Percentiles rank a stretch among this genome's conserved stretches.
Evolutionary conservation across 495 filamentous ascomycete species (phyloP).

Genomic region (Penicillium cataractarum): DNA sequence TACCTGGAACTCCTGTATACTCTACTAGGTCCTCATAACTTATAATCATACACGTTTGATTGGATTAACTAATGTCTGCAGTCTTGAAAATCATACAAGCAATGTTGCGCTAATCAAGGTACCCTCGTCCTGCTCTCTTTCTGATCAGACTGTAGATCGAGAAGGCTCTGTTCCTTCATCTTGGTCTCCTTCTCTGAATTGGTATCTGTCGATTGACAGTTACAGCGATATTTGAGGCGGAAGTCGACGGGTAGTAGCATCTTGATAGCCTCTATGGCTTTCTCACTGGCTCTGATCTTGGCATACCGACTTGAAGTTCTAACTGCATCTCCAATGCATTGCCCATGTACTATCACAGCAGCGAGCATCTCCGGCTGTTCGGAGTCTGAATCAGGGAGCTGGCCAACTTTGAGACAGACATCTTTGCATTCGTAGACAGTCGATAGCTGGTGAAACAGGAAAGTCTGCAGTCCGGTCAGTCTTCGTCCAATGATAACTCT

Average conservation of each 20-base stretch:
- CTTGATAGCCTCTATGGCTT: conserved; percentile 62
- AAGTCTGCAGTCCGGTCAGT: conserved; percentile 44
- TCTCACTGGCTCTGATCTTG: conserved; percentile 72
- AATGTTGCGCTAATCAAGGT: not conserved
- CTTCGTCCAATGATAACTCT: not conserved
- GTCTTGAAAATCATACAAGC: not conserved
- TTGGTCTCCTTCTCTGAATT: conserved; percentile 18
- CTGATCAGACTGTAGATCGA: conserved; percentile 34
- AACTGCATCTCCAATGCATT: conserved; percentile 63
- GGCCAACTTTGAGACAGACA: conserved; percentile 57
- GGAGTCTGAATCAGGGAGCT: conserved; percentile 49
- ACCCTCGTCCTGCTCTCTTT: not conserved
- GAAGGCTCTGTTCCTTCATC: not conserved
- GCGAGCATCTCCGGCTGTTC: conserved; percentile 60
- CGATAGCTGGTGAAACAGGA: conserved; percentile 54
- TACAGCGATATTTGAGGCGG: conserved; percentile 60
- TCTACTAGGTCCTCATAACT: not conserved
- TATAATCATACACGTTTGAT: not conserved
- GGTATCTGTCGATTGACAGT: conserved; percentile 48
- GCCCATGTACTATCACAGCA: conserved; percentile 75
- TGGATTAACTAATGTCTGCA: not conserved
- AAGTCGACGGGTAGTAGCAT: conserved; percentile 63
- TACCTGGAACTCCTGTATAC: too few relatives aligned
- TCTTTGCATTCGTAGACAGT: conserved; percentile 56
- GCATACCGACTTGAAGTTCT: conserved; percentile 69